Percentiles rank a stretch among this genome's conserved stretches.
phyloP scores from a whole-genome alignment of 306 rosid genomes.

The Vigna mungo region DNA sequence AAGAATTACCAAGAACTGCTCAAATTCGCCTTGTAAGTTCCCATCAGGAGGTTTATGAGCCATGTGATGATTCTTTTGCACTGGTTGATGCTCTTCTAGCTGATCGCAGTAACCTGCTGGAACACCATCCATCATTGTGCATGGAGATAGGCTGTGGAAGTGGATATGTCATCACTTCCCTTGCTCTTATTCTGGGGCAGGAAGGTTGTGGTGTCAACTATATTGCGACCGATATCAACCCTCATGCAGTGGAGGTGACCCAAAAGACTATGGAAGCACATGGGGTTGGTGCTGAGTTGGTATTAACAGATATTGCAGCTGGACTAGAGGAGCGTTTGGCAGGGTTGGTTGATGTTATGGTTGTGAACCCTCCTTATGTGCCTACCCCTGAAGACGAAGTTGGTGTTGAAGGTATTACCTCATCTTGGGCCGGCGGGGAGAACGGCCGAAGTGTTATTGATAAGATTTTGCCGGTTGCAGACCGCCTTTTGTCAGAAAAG shows the following conservation, averaged over 20 bases:
- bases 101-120: constrained; percentile 66
- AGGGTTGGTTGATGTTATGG: constrained; percentile 82
- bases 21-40: constrained; percentile 92
- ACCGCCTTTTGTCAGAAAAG: constrained; percentile 73
- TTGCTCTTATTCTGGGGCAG: constrained; percentile 84
- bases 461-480: constrained; percentile 76
- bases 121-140: constrained; percentile 75
- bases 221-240: constrained; percentile 94
- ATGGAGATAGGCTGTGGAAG: constrained; percentile 97
- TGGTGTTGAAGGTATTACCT: constrained; percentile 73
- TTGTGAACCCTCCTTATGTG: constrained; percentile 97
- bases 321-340: constrained; percentile 83
- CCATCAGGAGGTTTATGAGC: constrained; percentile 93
- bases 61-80: constrained; percentile 96
- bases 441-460: constrained; percentile 88
- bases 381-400: constrained; percentile 97
- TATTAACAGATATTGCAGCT: constrained; percentile 73
- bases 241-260: constrained; percentile 73
- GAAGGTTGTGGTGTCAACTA: constrained; percentile 59
- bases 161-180: constrained; percentile 92
- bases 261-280: constrained; percentile 80
- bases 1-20: constrained; percentile 63
- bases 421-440: constrained; percentile 99
- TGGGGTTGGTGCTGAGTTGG: constrained; percentile 84
- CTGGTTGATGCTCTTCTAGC: constrained; percentile 96